A percentile compares a stretch with the other conserved stretches of the same genome.
These are phyloP conservation scores for Cyberlindnera petersonii DNA, from an alignment of 805 yeast species.

Conservation along the genomic window DNA sequence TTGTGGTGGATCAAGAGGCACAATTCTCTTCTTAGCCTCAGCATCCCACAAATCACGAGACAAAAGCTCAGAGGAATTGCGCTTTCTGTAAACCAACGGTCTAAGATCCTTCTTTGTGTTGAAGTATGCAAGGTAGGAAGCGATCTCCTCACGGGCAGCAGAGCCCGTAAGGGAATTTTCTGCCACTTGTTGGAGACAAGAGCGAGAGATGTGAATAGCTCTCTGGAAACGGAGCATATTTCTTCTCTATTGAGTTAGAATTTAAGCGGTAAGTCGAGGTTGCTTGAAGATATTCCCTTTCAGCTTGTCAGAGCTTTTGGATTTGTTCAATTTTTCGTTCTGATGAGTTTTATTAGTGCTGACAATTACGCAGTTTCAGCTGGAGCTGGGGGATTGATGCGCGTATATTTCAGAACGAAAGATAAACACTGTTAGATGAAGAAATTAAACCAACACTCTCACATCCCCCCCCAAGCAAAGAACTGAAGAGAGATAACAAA, in stretches of 20 bases:
- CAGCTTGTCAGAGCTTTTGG: too few species aligned
- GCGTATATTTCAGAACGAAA: constrained; percentile 14
- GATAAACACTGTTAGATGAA: too few species aligned
- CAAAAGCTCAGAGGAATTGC: constrained; percentile 34
- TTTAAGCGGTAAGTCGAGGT: too few species aligned
- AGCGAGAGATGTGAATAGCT: constrained; percentile 16
- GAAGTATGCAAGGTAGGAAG: constrained; percentile 32
- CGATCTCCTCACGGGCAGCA: constrained; percentile 28
- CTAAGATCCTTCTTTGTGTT: constrained; percentile 31
- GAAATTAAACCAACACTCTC: neutral
- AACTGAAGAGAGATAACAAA: neutral
- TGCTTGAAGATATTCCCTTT: too few species aligned
- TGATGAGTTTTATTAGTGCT: constrained; percentile 13
- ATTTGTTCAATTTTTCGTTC: constrained; percentile 8
- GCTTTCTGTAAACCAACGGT: constrained; percentile 39
- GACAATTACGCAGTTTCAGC: constrained; percentile 11
- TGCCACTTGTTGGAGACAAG: constrained; percentile 9
- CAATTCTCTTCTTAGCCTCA: constrained; percentile 29
- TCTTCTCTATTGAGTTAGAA: too few species aligned
- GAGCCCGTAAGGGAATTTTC: neutral
- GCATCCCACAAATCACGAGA: constrained; percentile 39
- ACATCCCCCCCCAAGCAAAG: neutral
- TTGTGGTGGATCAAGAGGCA: constrained; percentile 31
- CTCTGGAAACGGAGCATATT: constrained; percentile 18
- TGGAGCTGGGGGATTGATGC: too few species aligned